Evolutionary conservation across 352 stramenopile genomes (phyloP).

Genomic region (Globisporangium rhizosaccharum): DNA sequence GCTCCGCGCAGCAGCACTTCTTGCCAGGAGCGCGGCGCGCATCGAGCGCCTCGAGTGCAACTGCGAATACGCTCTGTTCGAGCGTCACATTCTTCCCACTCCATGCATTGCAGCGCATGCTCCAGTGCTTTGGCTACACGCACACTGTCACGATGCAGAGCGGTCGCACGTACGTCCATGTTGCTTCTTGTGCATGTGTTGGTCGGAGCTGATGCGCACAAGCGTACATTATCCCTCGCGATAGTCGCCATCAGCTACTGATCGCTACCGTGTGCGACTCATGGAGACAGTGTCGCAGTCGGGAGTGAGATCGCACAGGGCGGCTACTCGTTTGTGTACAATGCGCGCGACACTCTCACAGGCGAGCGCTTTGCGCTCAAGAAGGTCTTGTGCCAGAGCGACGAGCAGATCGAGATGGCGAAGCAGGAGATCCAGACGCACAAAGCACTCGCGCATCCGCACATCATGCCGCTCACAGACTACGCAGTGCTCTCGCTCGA

Average conservation of each 20-base stretch:
- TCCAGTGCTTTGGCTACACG: constrained; percentile 72
- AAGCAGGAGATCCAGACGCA: constrained; percentile 83
- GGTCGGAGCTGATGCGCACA: not conserved
- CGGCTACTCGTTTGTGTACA: constrained; percentile 85
- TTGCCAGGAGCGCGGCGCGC: constrained; percentile 19
- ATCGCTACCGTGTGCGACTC: not conserved
- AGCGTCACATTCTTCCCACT: constrained; percentile 58
- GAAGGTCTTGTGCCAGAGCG: constrained; percentile 83
- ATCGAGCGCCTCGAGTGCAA: constrained; percentile 11
- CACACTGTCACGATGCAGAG: constrained; percentile 64
- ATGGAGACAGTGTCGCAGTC: constrained; percentile 36
- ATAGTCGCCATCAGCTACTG: not conserved
- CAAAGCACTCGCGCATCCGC: constrained; percentile 61
- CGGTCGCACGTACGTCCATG: constrained; percentile 51
- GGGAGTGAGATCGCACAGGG: constrained; percentile 76
- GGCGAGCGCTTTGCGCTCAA: constrained; percentile 85
- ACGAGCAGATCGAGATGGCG: constrained; percentile 74
- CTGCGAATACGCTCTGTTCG: constrained; percentile 33
- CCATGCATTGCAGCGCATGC: constrained; percentile 48
- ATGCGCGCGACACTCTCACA: constrained; percentile 58
- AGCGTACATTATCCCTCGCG: not conserved
- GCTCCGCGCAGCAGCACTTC: constrained; percentile 18
- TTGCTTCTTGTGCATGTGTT: not conserved
- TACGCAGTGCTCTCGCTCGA: constrained; percentile 60
- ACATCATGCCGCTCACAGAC: constrained; percentile 83